Percentiles rank a stretch among this genome's conserved stretches.
phyloP scores from a whole-genome alignment of 257 asterid genomes.

The Primulina huaijiensis region DNA sequence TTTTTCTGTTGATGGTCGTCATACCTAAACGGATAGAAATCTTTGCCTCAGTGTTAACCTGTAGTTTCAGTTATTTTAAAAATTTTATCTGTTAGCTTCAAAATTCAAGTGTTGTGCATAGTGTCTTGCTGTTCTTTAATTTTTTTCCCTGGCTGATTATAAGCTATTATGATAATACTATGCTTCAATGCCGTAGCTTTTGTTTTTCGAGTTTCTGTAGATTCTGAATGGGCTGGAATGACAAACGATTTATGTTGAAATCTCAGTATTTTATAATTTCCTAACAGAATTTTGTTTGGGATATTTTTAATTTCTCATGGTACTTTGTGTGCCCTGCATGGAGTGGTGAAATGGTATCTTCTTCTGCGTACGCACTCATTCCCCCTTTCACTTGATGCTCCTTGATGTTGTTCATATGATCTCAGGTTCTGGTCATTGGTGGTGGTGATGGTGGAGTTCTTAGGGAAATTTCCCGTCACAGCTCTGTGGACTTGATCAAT shows the following conservation, averaged over 20 bases:
- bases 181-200: neutral
- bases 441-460: conserved; percentile 99
- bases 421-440: conserved; percentile 95
- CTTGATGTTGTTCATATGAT: conserved; percentile 13
- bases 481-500: conserved; percentile 83
- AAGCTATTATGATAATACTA: neutral
- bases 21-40: neutral
- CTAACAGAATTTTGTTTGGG: neutral
- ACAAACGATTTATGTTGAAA: no score
- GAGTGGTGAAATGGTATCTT: conserved; percentile 13
- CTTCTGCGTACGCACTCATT: neutral
- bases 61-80: neutral
- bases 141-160: neutral
- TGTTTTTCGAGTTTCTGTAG: neutral
- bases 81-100: neutral
- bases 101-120: neutral
- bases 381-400: neutral
- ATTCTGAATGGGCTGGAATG: neutral
- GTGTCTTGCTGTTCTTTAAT: neutral
- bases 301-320: neutral
- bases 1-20: conserved; percentile 12
- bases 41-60: neutral
- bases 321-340: neutral
- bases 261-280: neutral
- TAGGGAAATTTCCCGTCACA: conserved; percentile 86